phyloP scores from a whole-genome alignment of 2,329 filamentous ascomycete species.

The Colletotrichum chlorophyti region DNA sequence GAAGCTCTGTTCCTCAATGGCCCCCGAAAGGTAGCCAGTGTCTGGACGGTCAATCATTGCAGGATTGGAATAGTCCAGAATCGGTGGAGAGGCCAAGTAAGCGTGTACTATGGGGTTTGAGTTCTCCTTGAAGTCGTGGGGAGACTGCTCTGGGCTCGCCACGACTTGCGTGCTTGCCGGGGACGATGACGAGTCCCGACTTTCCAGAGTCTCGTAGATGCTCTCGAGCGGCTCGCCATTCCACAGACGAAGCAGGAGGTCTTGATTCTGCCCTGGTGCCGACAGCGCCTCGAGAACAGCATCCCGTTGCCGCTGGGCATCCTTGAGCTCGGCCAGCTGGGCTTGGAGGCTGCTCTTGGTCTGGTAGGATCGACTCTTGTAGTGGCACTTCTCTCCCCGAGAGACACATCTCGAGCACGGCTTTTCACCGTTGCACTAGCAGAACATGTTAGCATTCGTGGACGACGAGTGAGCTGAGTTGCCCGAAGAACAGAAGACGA shows the following conservation, averaged over 20 bases:
- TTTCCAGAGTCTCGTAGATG: background rate
- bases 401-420: conserved; percentile 8
- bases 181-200: background rate
- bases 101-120: background rate
- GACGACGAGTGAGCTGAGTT: accelerated
- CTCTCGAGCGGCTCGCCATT: background rate
- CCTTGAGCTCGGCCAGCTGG: background rate
- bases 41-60: background rate
- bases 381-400: conserved; percentile 1
- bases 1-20: background rate
- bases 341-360: conserved; percentile 5
- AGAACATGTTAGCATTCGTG: accelerated
- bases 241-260: background rate
- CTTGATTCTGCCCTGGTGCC: background rate
- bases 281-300: background rate
- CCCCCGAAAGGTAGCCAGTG: background rate
- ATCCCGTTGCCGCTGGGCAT: background rate
- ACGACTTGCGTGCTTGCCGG: background rate
- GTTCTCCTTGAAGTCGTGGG: background rate
- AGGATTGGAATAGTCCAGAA: background rate
- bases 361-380: background rate
- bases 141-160: background rate
- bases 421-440: conserved; percentile 19
- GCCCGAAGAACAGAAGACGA: background rate
- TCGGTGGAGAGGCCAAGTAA: background rate